Evolutionary conservation across 2,329 filamentous ascomycete genomes (phyloP), one percentile per base, ranked within the genome.

Genomic region (Nothophoma quercina): DNA sequence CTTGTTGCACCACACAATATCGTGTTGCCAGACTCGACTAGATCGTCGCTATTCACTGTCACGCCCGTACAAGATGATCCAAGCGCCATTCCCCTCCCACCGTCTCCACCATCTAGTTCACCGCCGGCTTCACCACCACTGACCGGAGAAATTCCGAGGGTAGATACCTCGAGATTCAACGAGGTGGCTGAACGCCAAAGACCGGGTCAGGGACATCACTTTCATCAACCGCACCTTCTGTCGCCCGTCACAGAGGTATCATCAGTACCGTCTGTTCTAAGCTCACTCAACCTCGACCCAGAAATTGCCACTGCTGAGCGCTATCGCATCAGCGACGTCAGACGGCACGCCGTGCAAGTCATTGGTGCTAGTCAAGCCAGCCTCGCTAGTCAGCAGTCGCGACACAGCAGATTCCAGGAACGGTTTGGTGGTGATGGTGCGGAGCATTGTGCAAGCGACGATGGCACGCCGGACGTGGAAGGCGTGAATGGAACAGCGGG

Each of bases 171-270:
- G 3, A 10, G 19, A 21, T 39, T 21, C 34, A 38, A 32, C 19
- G 33, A 46, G 13, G 3, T 15, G 9, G 6, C 28, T 23, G 36
- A 39, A 39, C 8, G 23, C 6, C 36, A 8, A 13, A 39, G n/a
- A 15, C 25, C 7, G 8, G 18, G 10, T 29, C 16, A 30, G 9
- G 26, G 10, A n/a, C 16, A 22, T 26, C 30, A 30, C 8, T 21
- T 22, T 8, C 26, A 22, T 12, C 38, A 30, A 7, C 18, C 38
- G 3, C 38, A 41, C 12, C 18, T 22, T 6, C 38, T 41, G 4
- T 41, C 44, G 4, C 44, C n/a, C 28, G 35, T 40, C 5, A 33
- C 26, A 4, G 44, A 47, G 21, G 38, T 12, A 12, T 41, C 38
- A 10, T 41, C 38, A 13, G 26, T 5, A 9, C 25, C 22, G 16